Evolutionary conservation across 495 filamentous ascomycete species (phyloP).

Genomic region (Endocarpon pusillum): DNA sequence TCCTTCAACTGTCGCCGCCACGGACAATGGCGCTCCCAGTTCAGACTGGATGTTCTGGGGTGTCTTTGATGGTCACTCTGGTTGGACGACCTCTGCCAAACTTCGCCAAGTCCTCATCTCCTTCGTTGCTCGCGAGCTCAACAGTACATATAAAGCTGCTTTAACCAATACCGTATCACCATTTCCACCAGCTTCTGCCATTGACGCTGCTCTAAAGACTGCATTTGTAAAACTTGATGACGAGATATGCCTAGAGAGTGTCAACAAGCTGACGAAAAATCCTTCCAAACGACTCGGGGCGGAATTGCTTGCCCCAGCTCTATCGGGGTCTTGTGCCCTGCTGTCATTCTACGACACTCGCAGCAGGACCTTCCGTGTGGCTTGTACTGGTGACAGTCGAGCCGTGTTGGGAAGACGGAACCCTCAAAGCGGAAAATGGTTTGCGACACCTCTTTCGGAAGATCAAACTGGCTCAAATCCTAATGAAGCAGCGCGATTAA

Average conservation of each 20-base stretch:
- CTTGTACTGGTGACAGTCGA: constrained; percentile 86
- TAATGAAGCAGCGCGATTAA: constrained; percentile 65
- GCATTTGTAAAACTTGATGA: constrained; percentile 80
- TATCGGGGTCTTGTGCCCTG: constrained; percentile 90
- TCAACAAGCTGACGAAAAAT: constrained; percentile 71
- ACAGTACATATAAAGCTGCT: constrained; percentile 70
- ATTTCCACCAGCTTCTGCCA: constrained; percentile 48
- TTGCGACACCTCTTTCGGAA: constrained; percentile 69
- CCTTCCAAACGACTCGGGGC: constrained; percentile 76
- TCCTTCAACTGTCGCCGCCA: constrained; percentile 35
- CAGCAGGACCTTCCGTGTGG: constrained; percentile 69
- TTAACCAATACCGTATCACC: constrained; percentile 22
- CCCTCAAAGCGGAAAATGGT: constrained; percentile 67
- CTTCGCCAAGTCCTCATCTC: constrained; percentile 79
- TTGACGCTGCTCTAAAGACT: constrained; percentile 83
- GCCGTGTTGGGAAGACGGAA: constrained; percentile 77
- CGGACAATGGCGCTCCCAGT: constrained; percentile 31
- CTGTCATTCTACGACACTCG: constrained; percentile 89
- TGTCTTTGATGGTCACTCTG: constrained; percentile 93
- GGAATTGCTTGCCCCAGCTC: constrained; percentile 77
- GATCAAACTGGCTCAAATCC: constrained; percentile 84
- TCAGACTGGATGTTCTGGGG: constrained; percentile 99
- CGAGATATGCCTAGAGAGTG: constrained; percentile 81
- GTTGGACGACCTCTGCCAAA: constrained; percentile 97
- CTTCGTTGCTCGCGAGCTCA: constrained; percentile 88